Base-by-base conservation (phyloP, 225 moss, liverwort and hornwort species). In the Asterella californica region DNA sequence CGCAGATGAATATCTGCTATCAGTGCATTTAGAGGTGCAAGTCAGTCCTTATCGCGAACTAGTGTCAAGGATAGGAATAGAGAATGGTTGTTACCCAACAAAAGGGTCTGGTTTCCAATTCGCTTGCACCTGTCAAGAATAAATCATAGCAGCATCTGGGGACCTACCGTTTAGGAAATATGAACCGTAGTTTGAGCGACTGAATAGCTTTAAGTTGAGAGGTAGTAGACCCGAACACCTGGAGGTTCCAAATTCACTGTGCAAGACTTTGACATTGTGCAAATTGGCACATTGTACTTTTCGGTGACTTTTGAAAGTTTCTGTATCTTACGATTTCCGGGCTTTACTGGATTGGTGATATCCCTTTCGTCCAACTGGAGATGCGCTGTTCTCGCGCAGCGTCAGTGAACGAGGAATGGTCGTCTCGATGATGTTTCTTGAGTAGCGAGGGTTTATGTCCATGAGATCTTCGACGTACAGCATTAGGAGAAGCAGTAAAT, bases 241-340 rank as follows among this genome's bases (percentile, higher is more conserved):
- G 15, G 7, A 75, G 46, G 30, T 46, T 22, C 34, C 17, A 15
- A 22, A 64, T 62, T 62, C 63, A 45, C 61, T 45, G 21, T 46
- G 46, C 9, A 70, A 70, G 69, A 70, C 10, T 18, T 22, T 63
- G 59, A 29, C 45, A 37, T 66, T 36, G 75, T 79, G 83, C 79
- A 47, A 69, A 79, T 75, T 79, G 47, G 83, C 78, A 72, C 73
- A 73, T 15, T 78, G 64, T 50, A 71, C 21, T 65, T 37, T 61
- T 61, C 14, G 3, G 4, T 2, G 7, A 42, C 42, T 42, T 42
- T 42, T 7, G 11, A 65, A 21, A 33, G 32, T 11, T 65, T 33
- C 65, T 32, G 12, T 32, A 65, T 33, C 65, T 65, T 30, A 33
- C 30, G 12, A 33, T 65, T 65, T 65, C 65, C 15, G 32, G 32